Conservation (phyloP, 768 basidiomycete species). For the Mycena maculata region DNA sequence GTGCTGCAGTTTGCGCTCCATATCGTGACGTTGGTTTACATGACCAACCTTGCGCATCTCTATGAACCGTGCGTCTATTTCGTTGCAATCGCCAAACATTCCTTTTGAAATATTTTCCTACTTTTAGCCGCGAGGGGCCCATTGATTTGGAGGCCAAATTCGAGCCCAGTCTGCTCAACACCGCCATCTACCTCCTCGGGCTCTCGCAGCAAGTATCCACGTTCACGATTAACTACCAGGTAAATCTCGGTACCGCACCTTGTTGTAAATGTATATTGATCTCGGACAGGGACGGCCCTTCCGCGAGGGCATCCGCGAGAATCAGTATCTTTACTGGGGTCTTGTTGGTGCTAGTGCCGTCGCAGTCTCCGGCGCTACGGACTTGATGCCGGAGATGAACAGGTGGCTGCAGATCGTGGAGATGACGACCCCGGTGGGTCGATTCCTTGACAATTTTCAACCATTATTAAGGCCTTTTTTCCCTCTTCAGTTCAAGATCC, state of each 20-base stretch:
- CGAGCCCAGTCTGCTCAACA: conserved; percentile 93
- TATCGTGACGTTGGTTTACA: conserved; percentile 90
- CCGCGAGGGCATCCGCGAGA: conserved; percentile 97
- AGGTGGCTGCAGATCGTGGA: conserved; percentile 97
- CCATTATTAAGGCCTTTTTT: conserved; percentile 1
- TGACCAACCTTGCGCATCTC: conserved; percentile 84
- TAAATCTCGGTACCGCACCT: conserved; percentile 37
- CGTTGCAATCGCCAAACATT: conserved; percentile 17
- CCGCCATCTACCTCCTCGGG: conserved; percentile 94
- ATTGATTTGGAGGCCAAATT: conserved; percentile 98
- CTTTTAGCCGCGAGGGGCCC: conserved; percentile 64
- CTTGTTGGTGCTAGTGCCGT: conserved; percentile 90
- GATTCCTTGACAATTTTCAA: background rate
- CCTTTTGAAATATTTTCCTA: conserved; percentile 9
- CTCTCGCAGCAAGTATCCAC: conserved; percentile 98
- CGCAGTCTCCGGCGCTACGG: conserved; percentile 93
- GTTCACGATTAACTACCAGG: conserved; percentile 98
- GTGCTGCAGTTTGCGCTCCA: conserved; percentile 94
- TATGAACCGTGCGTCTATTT: conserved; percentile 75
- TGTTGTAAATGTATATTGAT: conserved; percentile 10
- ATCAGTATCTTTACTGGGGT: conserved; percentile 92
- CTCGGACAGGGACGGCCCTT: conserved; percentile 93
- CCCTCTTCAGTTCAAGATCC: conserved; percentile 80
- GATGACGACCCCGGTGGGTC: conserved; percentile 80
- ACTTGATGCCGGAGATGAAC: conserved; percentile 95